Evolutionary conservation across 1,284 basidiomycete genomes (phyloP), one percentile per base, ranked within the genome.

Genomic region (Ganoderma leucocontextum): DNA sequence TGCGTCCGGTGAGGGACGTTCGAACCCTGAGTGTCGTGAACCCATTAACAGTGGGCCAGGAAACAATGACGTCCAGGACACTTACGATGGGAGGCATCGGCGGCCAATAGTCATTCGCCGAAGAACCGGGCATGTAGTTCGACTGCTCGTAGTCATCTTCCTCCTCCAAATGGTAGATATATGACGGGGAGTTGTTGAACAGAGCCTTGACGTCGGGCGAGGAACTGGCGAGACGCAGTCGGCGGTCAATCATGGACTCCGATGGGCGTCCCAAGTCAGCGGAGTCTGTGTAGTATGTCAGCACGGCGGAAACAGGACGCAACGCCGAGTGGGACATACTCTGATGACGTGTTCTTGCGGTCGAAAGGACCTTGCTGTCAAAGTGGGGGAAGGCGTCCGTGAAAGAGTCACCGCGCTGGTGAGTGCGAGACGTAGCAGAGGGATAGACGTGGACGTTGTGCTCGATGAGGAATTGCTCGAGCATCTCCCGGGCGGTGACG

Each of bases 381-480:
- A 99, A 99, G 80, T 98, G 96, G 41, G 96, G 94, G 85, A 98
- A 97, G 1, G 96, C 94, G 76, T 97, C 95, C 33, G 96, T 93
- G 76, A 97, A 97, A 5, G 95, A 96, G 78, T 98, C 97, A 36
- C 92, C 92, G 58, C 95, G 87, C 80, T 93, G 93, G 78, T 94
- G 92, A 2, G 87, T 88, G 74, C 89, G 88, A 44, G 87, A 86
- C 19, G 90, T 91, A 17, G 89, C 87, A n/a, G 91, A 89, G 29
- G 91, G 90, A 77, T 91, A 93, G 70, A 93, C 87, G 73, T 92
- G 89, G 36, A 96, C 87, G 71, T 94, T 95, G 75, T 96, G 91
- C 70, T 91, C 91, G 62, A 93, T 84, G 69, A 99, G 81, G 83
- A 95, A 98, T 76, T 97, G 94, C 78, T 99, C 97, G 22, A 99